Evolutionary conservation across 768 basidiomycete species (phyloP), one percentile per base, ranked within the genome.

Genomic region (Amanita phalloides): DNA sequence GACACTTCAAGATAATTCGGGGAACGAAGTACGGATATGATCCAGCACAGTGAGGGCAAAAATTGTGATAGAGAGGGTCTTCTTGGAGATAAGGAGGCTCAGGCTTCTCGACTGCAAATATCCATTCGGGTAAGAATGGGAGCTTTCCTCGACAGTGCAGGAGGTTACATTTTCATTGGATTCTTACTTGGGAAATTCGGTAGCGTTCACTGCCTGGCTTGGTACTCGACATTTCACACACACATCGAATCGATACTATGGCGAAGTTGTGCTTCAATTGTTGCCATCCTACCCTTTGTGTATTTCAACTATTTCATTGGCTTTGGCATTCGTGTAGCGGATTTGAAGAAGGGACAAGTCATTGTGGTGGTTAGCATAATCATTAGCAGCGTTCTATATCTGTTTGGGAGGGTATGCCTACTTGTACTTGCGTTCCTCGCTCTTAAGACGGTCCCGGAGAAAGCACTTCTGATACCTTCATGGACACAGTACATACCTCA

Each of bases 151-250:
- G 6, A 28, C 6, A 25, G 23, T 25, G 23, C 2, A 3, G 23
- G 23, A 25, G 4, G 23, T 25, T 4, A 3, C 3, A 2, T 25
- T 25, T 4, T 4, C 23, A 4, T 25, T 25, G 4, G 2, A 25
- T 4, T 25, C 25, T 11, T 57, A 7, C 54, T 38, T 5, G 48
- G 49, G 3, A 47, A 59, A n/a, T 66, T 66, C 30, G 60, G 64
- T 1, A 57, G 35, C 4, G 54, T 61, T 10, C 66, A 64, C 44
- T 63, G 57, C 42, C 49, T 66, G 26, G 63, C 58, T 8, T 67
- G 67, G 67, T 13, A 46, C 23, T 61, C 60, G 30, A 13, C 53
- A 0, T 67, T 67, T 46, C 61, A 63, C 7, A 56, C 56, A 1
- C 23, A 48, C 8, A 10, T 32, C 1, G 65, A 64, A 37, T 17